Evolutionary conservation across 2,329 filamentous ascomycete species (phyloP).

Genomic region (Pseudogymnoascus sp.): DNA sequence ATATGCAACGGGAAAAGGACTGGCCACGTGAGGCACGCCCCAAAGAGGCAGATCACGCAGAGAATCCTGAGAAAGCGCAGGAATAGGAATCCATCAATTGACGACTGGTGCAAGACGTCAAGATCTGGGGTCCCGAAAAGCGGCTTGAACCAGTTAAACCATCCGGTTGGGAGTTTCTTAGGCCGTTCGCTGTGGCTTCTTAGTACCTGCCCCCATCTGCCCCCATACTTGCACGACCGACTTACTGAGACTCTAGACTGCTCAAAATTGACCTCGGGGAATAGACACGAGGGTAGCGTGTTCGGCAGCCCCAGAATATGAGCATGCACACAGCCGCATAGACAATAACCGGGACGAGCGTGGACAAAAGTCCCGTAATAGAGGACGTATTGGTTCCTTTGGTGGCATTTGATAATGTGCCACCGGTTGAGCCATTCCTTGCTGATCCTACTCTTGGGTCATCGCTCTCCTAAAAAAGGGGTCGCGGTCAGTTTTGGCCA

Average conservation of each 20-base stretch:
- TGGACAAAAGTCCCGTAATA: slow-evolving; percentile 38
- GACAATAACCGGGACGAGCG: slow-evolving; percentile 46
- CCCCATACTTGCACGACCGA: not conserved
- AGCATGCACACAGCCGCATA: slow-evolving; percentile 42
- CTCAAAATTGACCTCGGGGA: slow-evolving; percentile 46
- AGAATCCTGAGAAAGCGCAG: slow-evolving; percentile 58
- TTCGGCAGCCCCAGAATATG: slow-evolving; percentile 45
- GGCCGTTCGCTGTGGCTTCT: slow-evolving; percentile 25
- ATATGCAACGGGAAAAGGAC: slow-evolving; percentile 59
- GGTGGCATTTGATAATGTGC: slow-evolving; percentile 25
- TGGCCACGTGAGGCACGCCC: slow-evolving; percentile 56
- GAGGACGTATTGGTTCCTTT: slow-evolving; percentile 36
- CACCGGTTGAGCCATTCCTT: slow-evolving; percentile 33
- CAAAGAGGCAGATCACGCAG: slow-evolving; percentile 54
- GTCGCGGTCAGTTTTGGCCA: not conserved
- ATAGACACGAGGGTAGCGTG: slow-evolving; percentile 46
- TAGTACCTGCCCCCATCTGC: not conserved
- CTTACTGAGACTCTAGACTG: slow-evolving; percentile 44
- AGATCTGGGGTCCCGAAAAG: slow-evolving; percentile 29
- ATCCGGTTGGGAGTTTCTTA: slow-evolving; percentile 25
- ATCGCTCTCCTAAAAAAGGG: slow-evolving; percentile 1
- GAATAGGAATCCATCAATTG: slow-evolving; percentile 59
- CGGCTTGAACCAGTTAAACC: slow-evolving; percentile 30
- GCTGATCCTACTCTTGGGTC: slow-evolving; percentile 40
- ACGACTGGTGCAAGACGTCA: slow-evolving; percentile 54